phyloP scores from a whole-genome alignment of 495 filamentous ascomycete species.

The Glonium stellatum region DNA sequence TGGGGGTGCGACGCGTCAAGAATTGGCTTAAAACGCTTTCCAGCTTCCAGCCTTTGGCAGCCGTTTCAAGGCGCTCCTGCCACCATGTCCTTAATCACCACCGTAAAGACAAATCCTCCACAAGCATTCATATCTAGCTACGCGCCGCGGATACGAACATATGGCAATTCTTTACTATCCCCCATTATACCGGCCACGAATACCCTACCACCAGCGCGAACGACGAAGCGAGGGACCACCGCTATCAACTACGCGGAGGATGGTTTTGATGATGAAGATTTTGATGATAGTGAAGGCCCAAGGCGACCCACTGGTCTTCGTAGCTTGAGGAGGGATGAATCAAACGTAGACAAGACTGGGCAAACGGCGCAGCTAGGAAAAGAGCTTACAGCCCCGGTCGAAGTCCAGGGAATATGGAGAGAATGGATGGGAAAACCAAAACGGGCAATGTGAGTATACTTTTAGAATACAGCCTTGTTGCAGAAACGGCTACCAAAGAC shows the following conservation, averaged over 20 bases:
- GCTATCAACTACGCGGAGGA: constrained; percentile 98
- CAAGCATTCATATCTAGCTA: constrained; percentile 89
- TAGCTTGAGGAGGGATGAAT: constrained; percentile 73
- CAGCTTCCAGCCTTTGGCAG: constrained; percentile 14
- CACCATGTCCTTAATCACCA: constrained; percentile 27
- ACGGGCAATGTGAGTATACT: constrained; percentile 41
- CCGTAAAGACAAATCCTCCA: constrained; percentile 44
- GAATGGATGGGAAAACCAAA: constrained; percentile 88
- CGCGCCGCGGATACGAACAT: constrained; percentile 82
- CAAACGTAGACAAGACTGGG: constrained; percentile 52
- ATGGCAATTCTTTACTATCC: constrained; percentile 85
- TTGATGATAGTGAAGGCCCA: constrained; percentile 76
- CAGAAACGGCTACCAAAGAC: not conserved
- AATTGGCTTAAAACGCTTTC: not conserved
- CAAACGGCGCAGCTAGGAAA: constrained; percentile 72
- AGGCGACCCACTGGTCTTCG: constrained; percentile 78
- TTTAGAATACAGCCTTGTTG: not conserved
- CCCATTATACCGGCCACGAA: constrained; percentile 66
- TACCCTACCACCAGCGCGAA: constrained; percentile 61
- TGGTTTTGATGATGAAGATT: constrained; percentile 88
- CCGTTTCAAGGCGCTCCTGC: constrained; percentile 9
- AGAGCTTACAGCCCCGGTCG: constrained; percentile 70
- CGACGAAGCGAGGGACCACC: constrained; percentile 92
- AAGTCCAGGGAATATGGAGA: constrained; percentile 82
- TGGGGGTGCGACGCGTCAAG: not conserved